These are phyloP conservation scores for Alloteropsis semialata DNA, from an alignment of 176 grass and related monocot species.

Conservation along the genomic window DNA sequence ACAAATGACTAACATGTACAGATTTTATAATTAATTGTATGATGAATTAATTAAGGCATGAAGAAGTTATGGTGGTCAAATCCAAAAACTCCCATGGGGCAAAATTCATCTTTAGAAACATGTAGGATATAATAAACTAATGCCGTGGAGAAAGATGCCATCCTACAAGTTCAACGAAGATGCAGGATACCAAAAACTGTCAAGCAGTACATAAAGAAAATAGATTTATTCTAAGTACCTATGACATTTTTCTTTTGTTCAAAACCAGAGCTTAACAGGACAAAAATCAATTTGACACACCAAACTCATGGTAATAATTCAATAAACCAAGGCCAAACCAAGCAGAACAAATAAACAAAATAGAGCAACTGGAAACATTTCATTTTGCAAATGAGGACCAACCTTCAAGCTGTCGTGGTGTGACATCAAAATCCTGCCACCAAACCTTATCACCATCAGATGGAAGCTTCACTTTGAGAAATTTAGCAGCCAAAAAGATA, in stretches of 20 bases:
- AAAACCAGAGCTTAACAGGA: background rate
- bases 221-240: background rate
- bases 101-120: background rate
- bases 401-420: slow-evolving; percentile 94
- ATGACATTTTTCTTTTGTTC: background rate
- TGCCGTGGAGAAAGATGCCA: background rate
- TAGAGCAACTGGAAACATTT: background rate
- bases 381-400: slow-evolving; percentile 41
- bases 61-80: background rate
- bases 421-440: slow-evolving; percentile 96
- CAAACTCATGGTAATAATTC: background rate
- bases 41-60: background rate
- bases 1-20: background rate
- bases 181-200: background rate
- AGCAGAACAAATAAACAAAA: background rate
- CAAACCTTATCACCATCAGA: slow-evolving; percentile 87
- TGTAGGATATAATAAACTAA: background rate
- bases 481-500: slow-evolving; percentile 95
- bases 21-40: background rate
- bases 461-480: slow-evolving; percentile 96
- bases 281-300: background rate
- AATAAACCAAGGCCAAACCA: background rate
- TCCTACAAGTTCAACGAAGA: background rate
- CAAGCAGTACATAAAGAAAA: background rate
- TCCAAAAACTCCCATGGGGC: background rate